Conservation (phyloP, 345 rosid species). For the Syzygium jambos region DNA sequence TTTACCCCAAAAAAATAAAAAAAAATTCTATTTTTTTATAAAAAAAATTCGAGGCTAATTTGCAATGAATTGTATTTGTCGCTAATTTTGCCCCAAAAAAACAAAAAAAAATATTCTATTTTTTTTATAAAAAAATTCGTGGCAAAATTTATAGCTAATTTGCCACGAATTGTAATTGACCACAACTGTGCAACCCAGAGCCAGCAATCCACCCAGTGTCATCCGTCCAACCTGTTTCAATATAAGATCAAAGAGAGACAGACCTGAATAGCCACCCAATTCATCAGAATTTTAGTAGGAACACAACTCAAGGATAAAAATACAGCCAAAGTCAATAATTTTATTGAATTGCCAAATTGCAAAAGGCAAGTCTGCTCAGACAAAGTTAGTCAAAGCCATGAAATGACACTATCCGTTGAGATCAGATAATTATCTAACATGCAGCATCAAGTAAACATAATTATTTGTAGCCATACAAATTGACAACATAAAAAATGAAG, state of each 20-base stretch:
- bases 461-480: neutral
- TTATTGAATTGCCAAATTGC: neutral
- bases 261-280: neutral
- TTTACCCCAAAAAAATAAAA: no score
- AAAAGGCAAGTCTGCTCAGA: neutral
- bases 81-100: no score
- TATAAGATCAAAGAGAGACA: neutral
- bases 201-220: conserved; percentile 97
- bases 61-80: no score
- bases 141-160: no score
- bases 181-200: conserved; percentile 81
- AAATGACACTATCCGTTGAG: neutral
- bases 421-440: neutral
- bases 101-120: no score
- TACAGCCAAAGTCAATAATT: neutral
- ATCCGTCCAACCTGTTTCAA: conserved; percentile 80
- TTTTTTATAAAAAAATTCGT: no score
- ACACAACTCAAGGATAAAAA: neutral
- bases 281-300: neutral
- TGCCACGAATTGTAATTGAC: conserved; percentile 59
- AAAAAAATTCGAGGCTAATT: no score
- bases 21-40: no score
- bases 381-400: neutral
- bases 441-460: neutral
- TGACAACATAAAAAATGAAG: neutral